A percentile compares a stretch with the other conserved stretches of the same genome.
These are phyloP conservation scores for Gautieria morchelliformis DNA, from an alignment of 768 basidiomycete species.

Conservation along the genomic window DNA sequence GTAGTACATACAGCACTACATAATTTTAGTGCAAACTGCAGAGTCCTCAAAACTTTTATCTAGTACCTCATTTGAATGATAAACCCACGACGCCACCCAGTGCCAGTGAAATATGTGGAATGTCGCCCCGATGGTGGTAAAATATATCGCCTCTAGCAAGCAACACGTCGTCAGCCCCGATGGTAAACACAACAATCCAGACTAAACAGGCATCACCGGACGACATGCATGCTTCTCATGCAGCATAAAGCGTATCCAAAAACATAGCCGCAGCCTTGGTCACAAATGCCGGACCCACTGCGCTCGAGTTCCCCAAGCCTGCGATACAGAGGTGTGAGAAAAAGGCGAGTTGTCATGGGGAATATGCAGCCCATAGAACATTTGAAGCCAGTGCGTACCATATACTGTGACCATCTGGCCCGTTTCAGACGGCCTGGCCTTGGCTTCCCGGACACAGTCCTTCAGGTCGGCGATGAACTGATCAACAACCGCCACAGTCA, in stretches of 20 bases:
- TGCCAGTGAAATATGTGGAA: too few relatives aligned
- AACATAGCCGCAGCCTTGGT: conserved; percentile 69
- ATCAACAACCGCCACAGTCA: conserved; percentile 72
- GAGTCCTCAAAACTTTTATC: too few relatives aligned
- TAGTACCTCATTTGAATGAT: too few relatives aligned
- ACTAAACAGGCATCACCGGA: too few relatives aligned
- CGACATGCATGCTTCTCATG: conserved; percentile 24
- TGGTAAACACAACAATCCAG: too few relatives aligned
- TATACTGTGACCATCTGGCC: conserved; percentile 91
- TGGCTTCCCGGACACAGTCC: conserved; percentile 65
- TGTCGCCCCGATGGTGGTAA: too few relatives aligned
- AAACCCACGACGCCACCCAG: too few relatives aligned
- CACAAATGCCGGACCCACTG: conserved; percentile 74
- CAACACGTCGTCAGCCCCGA: too few relatives aligned
- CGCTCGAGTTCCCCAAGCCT: conserved; percentile 79
- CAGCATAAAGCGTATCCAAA: conserved; percentile 76
- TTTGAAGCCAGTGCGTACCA: conserved; percentile 8
- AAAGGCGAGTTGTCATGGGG: not conserved
- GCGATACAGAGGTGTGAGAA: not conserved
- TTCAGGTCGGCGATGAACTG: conserved; percentile 79
- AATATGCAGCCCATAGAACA: too few relatives aligned
- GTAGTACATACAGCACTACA: too few relatives aligned
- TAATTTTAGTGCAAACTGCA: too few relatives aligned
- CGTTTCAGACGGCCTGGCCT: conserved; percentile 50
- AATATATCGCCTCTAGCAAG: too few relatives aligned